These are phyloP conservation scores for Psilocybe cubensis DNA, from an alignment of 768 basidiomycete genomes.

Conservation along the genomic window DNA sequence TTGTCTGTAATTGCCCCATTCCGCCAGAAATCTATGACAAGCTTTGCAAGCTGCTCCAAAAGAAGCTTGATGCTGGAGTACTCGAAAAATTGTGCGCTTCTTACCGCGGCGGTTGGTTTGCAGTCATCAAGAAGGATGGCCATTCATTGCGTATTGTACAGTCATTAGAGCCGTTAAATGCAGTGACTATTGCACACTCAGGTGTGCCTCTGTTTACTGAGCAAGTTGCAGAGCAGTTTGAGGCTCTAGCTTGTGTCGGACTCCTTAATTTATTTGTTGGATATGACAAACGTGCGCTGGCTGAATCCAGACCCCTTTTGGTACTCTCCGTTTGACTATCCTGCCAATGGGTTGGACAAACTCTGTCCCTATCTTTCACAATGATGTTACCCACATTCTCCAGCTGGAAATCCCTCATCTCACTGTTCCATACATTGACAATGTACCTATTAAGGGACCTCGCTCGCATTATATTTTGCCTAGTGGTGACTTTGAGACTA, in stretches of 20 bases:
- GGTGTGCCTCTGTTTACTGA: too few species aligned
- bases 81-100: slow-evolving; percentile 42
- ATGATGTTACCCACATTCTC: too few species aligned
- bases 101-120: slow-evolving; percentile 42
- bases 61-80: slow-evolving; percentile 39
- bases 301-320: slow-evolving; percentile 33
- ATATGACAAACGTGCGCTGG: neutral
- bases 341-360: neutral
- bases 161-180: too few species aligned
- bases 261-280: too few species aligned
- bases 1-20: slow-evolving; percentile 32
- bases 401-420: too few species aligned
- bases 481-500: slow-evolving; percentile 35
- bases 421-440: slow-evolving; percentile 31
- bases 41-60: slow-evolving; percentile 33
- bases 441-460: slow-evolving; percentile 21
- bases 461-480: neutral
- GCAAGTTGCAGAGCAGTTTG: slow-evolving; percentile 35
- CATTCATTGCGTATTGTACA: slow-evolving; percentile 36
- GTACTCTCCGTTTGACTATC: slow-evolving; percentile 17
- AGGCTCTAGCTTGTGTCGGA: slow-evolving; percentile 28
- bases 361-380: too few species aligned
- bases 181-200: too few species aligned
- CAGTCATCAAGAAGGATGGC: slow-evolving; percentile 39
- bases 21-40: slow-evolving; percentile 32